Base-by-base conservation (phyloP, 108 stramenopile species). In the Nitzschia sp. region DNA sequence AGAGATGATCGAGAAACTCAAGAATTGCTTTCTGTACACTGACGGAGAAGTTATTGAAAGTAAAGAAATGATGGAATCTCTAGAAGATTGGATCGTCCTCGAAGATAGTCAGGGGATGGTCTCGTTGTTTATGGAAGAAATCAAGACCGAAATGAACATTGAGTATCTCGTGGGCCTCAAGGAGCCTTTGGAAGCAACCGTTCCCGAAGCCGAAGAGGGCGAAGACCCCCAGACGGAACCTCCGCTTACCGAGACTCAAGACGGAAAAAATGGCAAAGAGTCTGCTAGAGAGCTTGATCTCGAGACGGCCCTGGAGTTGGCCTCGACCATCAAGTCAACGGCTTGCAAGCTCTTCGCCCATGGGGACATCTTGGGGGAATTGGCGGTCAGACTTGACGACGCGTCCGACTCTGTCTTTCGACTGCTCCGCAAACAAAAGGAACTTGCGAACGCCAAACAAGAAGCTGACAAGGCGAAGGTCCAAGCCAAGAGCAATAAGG, bases 71-170 rank as follows among this genome's bases (percentile, higher is more conserved):
- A 45, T 60, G 19, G 58, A 69, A 19, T 47, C 57, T 1, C 26
- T 69, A 21, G 68, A 69, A 47, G 58, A 69, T 15, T 69, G 68
- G 68, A 69, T 69, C 31, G 45, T 27, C 19, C 19, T 69, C n/a
- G 68, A 69, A 47, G 58, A 58, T 25, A 59, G 46, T 54, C 45
- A 58, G 23, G 57, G 45, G 2, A 47, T 69, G 35, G 46, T 69
- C 2, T 41, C 45, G 16, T 36, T 69, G 21, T 47, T 48, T 16
- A 58, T 58, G 52, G 68, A 69, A 26, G 68, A 69, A 31, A 69
- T 59, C 56, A 69, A 59, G 33, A 13, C 36, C 31, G 68, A 47
- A 69, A 69, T 69, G 68, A 69, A 69, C 31, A 59, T 69, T 35
- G 45, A 46, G 38, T 69, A 69, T 22, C 35, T 69, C 9, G 57